phyloP scores from a whole-genome alignment of 768 basidiomycete species.

The Gyrodon lividus region DNA sequence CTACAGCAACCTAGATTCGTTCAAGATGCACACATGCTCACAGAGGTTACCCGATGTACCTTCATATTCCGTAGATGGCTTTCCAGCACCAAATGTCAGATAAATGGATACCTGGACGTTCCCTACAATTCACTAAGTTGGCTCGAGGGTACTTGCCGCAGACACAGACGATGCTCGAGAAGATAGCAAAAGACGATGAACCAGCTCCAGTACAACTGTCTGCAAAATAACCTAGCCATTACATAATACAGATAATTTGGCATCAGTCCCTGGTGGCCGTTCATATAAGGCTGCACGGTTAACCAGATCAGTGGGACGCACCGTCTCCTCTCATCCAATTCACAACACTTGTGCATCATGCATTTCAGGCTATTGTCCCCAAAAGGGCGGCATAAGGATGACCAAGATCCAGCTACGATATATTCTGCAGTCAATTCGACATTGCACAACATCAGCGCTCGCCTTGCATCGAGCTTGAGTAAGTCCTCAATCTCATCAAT shows the following conservation, averaged over 20 bases:
- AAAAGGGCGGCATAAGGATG: constrained; percentile 25
- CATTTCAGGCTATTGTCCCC: constrained; percentile 23
- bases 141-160: too few species aligned
- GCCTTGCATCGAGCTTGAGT: constrained; percentile 31
- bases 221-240: too few species aligned
- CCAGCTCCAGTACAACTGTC: too few species aligned
- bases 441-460: constrained; percentile 27
- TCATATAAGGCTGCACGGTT: not conserved
- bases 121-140: too few species aligned
- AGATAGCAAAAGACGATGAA: too few species aligned
- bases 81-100: not conserved
- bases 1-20: constrained; percentile 70
- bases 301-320: not conserved
- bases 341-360: constrained; percentile 15
- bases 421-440: constrained; percentile 22
- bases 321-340: not conserved
- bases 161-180: too few species aligned
- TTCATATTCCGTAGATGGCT: constrained; percentile 19
- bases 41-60: constrained; percentile 10
- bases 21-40: not conserved
- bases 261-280: not conserved
- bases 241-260: too few species aligned
- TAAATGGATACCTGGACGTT: too few species aligned
- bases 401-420: constrained; percentile 30
- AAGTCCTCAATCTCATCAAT: not conserved